Conservation (phyloP, 805 yeast genomes). For the Ogataea pignaliae region DNA sequence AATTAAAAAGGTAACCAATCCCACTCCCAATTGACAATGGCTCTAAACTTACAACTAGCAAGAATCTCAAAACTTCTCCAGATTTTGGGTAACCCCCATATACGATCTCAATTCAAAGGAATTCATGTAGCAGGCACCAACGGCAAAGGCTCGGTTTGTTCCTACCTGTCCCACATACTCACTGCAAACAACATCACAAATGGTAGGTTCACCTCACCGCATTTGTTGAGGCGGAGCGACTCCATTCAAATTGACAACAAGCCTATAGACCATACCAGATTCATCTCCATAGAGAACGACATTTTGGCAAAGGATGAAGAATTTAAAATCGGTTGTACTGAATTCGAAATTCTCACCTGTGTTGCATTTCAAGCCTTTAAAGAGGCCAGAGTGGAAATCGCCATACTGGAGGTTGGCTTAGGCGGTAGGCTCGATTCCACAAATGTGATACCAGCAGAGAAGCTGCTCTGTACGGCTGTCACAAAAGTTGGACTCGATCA, state of each 20-base stretch:
- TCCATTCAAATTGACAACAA: constrained; percentile 62
- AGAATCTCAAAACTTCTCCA: constrained; percentile 44
- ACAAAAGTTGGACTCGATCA: constrained; percentile 88
- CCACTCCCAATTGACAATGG: constrained; percentile 26
- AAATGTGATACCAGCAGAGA: constrained; percentile 49
- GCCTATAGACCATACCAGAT: constrained; percentile 46
- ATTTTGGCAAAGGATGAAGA: constrained; percentile 39
- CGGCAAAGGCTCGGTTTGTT: constrained; percentile 92
- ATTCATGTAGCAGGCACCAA: constrained; percentile 96
- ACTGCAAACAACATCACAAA: constrained; percentile 42
- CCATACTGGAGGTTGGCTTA: constrained; percentile 89
- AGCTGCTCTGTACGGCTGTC: constrained; percentile 61
- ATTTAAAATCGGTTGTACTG: constrained; percentile 63
- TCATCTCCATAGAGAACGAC: constrained; percentile 37
- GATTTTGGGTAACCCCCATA: constrained; percentile 67
- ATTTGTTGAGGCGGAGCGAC: constrained; percentile 68
- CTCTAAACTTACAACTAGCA: constrained; percentile 55
- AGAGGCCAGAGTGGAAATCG: constrained; percentile 56
- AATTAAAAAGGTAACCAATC: background rate
- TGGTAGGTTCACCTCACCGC: constrained; percentile 91
- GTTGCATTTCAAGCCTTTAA: constrained; percentile 77
- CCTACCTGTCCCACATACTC: constrained; percentile 68
- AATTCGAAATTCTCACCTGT: constrained; percentile 82
- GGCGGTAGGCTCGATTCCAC: constrained; percentile 93
- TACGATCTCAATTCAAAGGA: constrained; percentile 42